A percentile compares a stretch with the other conserved stretches of the same genome.
Conservation (phyloP, 306 rosid species). For the Glycyrrhiza uralensis region DNA sequence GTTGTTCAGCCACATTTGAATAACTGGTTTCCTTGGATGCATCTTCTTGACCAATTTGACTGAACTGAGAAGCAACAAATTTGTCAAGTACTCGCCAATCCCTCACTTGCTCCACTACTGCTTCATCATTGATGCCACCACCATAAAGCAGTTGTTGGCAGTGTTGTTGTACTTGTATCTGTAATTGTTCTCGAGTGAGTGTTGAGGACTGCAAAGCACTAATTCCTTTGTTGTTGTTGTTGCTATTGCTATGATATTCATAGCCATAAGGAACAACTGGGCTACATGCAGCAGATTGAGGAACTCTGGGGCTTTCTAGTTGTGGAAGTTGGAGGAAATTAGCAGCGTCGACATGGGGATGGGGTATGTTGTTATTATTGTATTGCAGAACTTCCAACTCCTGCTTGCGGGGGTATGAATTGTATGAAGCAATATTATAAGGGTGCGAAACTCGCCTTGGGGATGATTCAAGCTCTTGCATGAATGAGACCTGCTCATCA, state of each 20-base stretch:
- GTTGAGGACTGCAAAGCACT: constrained; percentile 38
- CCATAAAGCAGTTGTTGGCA: constrained; percentile 25
- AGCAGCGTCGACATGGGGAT: too few species aligned
- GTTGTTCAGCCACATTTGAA: constrained; percentile 43
- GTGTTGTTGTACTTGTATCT: constrained; percentile 28
- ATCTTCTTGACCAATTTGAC: constrained; percentile 53
- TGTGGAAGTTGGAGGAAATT: constrained; percentile 79
- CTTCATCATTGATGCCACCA: constrained; percentile 31
- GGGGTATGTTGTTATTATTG: constrained; percentile 38
- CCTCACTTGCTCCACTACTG: constrained; percentile 48
- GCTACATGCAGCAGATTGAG: constrained; percentile 37
- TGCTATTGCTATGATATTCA: too few species aligned
- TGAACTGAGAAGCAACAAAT: constrained; percentile 74
- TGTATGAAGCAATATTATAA: constrained; percentile 32
- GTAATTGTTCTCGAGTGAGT: constrained; percentile 42
- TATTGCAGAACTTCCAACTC: constrained; percentile 62
- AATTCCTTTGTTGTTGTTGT: constrained; percentile 25
- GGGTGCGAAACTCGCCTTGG: constrained; percentile 43
- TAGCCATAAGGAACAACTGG: constrained; percentile 29
- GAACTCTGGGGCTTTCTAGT: constrained; percentile 64
- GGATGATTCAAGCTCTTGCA: constrained; percentile 57
- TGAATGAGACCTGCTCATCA: constrained; percentile 65
- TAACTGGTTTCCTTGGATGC: constrained; percentile 43
- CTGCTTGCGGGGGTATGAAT: constrained; percentile 63
- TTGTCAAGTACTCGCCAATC: constrained; percentile 86